A percentile compares a stretch with the other conserved stretches of the same genome.
phyloP scores from a whole-genome alignment of 495 filamentous ascomycete genomes.

The Aspergillus nidulans region DNA sequence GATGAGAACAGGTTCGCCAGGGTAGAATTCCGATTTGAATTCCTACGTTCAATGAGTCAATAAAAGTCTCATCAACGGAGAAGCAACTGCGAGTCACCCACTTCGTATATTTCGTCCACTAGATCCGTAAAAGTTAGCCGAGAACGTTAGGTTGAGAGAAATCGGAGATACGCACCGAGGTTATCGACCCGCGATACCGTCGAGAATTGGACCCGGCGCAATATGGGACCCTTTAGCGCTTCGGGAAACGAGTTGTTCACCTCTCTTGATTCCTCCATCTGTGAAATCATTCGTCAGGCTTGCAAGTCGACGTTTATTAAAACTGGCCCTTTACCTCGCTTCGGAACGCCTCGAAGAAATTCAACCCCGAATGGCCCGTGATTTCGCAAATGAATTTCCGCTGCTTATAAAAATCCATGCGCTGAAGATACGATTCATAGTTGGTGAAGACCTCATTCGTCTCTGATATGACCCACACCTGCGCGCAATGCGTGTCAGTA shows the following conservation, averaged over 20 bases:
- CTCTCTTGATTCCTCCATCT: slow-evolving; percentile 82
- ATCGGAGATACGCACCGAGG: slow-evolving; percentile 54
- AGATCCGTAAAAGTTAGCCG: slow-evolving; percentile 19
- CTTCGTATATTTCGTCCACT: slow-evolving; percentile 68
- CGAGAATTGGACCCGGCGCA: slow-evolving; percentile 87
- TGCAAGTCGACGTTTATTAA: not conserved
- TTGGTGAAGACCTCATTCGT: slow-evolving; percentile 86
- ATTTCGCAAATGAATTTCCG: slow-evolving; percentile 92
- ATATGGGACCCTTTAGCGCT: slow-evolving; percentile 81
- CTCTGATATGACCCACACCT: slow-evolving; percentile 90
- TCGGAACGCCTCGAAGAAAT: slow-evolving; percentile 88
- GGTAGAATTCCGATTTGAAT: slow-evolving; percentile 91
- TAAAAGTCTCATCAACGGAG: not conserved
- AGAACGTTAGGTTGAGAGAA: not conserved
- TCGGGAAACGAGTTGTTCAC: slow-evolving; percentile 91
- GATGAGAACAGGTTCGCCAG: slow-evolving; percentile 80
- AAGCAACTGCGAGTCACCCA: slow-evolving; percentile 24
- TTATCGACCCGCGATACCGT: slow-evolving; percentile 88
- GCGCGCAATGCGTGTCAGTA: slow-evolving; percentile 10
- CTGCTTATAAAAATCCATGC: slow-evolving; percentile 93
- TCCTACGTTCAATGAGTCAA: slow-evolving; percentile 55
- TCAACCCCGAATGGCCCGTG: slow-evolving; percentile 86
- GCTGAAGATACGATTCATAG: slow-evolving; percentile 82
- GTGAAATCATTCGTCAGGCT: slow-evolving; percentile 2
- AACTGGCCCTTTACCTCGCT: slow-evolving; percentile 71